Percentiles rank a stretch among this genome's conserved stretches.
Conservation (phyloP, 441 rosid genomes). For the Mallotus japonicus region DNA sequence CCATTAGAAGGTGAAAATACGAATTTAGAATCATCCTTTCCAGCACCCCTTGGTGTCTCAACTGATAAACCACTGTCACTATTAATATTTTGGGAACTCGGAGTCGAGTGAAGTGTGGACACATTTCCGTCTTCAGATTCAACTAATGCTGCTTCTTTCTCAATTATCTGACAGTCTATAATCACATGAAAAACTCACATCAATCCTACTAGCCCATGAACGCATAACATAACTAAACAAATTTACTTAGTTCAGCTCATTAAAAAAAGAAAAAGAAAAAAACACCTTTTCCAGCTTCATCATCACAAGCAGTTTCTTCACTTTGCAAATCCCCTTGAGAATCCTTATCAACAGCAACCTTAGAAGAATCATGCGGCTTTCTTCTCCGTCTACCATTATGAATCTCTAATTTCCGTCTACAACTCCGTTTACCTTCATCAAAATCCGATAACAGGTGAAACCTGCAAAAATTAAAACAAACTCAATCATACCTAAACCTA, state of each 20-base stretch:
- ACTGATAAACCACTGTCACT: constrained; percentile 65
- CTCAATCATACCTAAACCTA: too few relatives aligned
- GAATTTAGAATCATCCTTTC: constrained; percentile 54
- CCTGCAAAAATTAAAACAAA: constrained; percentile 39
- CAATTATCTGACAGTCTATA: constrained; percentile 52
- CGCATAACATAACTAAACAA: background rate
- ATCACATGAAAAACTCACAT: constrained; percentile 12
- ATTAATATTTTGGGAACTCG: constrained; percentile 44
- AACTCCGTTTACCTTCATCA: constrained; percentile 91
- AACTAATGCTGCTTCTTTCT: constrained; percentile 50
- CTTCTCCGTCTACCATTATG: constrained; percentile 80
- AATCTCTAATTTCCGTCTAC: constrained; percentile 85
- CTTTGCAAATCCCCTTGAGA: constrained; percentile 31
- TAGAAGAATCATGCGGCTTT: constrained; percentile 51
- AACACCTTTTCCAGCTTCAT: constrained; percentile 64
- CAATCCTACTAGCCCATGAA: background rate
- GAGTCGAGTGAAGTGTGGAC: constrained; percentile 44
- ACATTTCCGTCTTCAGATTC: constrained; percentile 57
- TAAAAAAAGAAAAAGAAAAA: background rate
- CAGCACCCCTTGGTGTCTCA: constrained; percentile 47
- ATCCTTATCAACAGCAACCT: constrained; percentile 36
- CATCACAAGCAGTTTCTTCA: constrained; percentile 47
- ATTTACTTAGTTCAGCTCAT: background rate
- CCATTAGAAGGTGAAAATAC: constrained; percentile 57
- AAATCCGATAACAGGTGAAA: constrained; percentile 80